phyloP scores from a whole-genome alignment of 805 yeast species.

The Lachancea fermentati region DNA sequence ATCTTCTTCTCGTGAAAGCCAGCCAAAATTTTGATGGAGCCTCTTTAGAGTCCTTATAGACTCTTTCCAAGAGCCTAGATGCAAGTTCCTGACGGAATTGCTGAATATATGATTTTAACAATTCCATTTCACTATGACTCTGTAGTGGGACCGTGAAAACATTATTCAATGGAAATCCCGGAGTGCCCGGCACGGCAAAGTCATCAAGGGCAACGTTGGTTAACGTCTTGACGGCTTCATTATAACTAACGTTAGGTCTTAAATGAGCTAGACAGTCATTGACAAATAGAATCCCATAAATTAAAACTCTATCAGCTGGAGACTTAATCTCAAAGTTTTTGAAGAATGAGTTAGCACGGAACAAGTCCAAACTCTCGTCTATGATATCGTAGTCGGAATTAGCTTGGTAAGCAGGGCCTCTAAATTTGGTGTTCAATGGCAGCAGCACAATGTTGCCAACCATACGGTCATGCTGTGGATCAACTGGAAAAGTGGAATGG shows the following conservation, averaged over 20 bases:
- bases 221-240: constrained; percentile 61
- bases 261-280: constrained; percentile 77
- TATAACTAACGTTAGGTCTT: constrained; percentile 40
- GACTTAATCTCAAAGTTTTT: constrained; percentile 96
- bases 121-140: constrained; percentile 68
- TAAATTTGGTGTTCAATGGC: constrained; percentile 75
- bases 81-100: constrained; percentile 96
- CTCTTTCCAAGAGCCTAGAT: constrained; percentile 65
- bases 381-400: constrained; percentile 78
- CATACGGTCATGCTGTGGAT: constrained; percentile 51
- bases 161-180: constrained; percentile 87
- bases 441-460: constrained; percentile 79
- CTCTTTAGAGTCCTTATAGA: constrained; percentile 54
- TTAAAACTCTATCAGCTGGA: constrained; percentile 84
- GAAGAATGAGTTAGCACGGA: constrained; percentile 94
- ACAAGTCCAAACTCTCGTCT: constrained; percentile 86
- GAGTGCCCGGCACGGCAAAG: constrained; percentile 91
- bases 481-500: constrained; percentile 72
- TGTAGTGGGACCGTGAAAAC: constrained; percentile 63
- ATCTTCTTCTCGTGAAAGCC: constrained; percentile 89
- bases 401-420: constrained; percentile 88
- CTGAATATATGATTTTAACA: constrained; percentile 73
- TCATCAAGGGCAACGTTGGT: constrained; percentile 83
- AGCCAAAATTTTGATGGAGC: constrained; percentile 90
- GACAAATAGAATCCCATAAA: constrained; percentile 86